Base-by-base conservation (phyloP, 2,329 filamentous ascomycete species). In the Penicillium sp. region DNA sequence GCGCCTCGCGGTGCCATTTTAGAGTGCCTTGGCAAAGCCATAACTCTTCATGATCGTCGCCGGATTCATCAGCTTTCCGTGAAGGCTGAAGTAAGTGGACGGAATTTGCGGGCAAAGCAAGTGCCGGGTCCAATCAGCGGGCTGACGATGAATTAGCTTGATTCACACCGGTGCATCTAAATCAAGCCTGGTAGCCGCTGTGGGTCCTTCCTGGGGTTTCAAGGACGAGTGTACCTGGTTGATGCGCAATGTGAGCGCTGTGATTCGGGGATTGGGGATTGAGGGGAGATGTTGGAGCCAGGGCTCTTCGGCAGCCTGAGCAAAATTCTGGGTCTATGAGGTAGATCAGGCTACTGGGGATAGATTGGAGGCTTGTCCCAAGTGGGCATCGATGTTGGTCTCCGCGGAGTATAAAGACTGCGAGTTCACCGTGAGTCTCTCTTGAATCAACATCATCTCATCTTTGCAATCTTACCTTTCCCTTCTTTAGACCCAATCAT, bases 61-160 rank as follows among this genome's bases (percentile, higher is more conserved):
- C 13, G 31, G 39, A 52, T 44, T 41, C 41, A 34, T 29, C 42
- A 31, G 9, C 18, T 24, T 15, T 24, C 26, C 12, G n/a, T 16
- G 29, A 47, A n/a, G 44, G 39, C 16, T 15, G 34, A 18, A 12
- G 21, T 34, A n/a, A 13, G 42, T 10, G 23, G 45, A n/a, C 23
- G 39, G 18, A 15, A 28, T n/a, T 21, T 8, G 5, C 10, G 36
- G 16, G 28, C 31, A 6, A 23, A 24, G 16, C 21, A 46, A 42
- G 28, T 24, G 5, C 51, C 31, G 42, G 42, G 36, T 12, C 50
- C 54, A 57, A 52, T 54, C 18, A 47, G 7, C 28, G 28, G 8
- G 28, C 8, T 29, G 28, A 42, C 21, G 36, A 49, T 34, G 39
- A 43, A 47, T 47, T 33, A 6, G 12, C 13, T 15, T 15, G 12